Base-by-base conservation (phyloP, 345 rosid genomes). In the Gossypium bickii region DNA sequence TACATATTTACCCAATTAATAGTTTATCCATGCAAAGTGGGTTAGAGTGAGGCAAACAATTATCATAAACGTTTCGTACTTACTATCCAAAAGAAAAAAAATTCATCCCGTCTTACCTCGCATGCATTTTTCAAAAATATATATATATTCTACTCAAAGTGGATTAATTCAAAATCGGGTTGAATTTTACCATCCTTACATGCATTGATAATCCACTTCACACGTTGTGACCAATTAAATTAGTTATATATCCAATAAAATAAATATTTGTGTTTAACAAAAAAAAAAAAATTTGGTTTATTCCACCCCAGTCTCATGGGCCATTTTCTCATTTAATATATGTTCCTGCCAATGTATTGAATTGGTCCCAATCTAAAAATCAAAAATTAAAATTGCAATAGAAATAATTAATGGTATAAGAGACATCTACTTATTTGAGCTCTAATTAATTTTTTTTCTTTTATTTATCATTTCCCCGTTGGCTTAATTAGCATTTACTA, bases 391-490 rank as follows among this genome's bases (percentile, higher is more conserved):
- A 67, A 13, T 67, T 67, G 12, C 57, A 24, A 24, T 68, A 24
- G 41, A 48, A 48, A 68, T 68, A 49, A 49, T 68, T 68, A 49
- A 68, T 68, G 27, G 41, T 15, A 17, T 62, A 25, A 27, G 71
- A 67, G 57, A 48, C 57, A 49, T 68, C 72, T 49, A 68, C 72
- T 68, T 63, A 38, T 63, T 63, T 38, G 67, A 63, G 67, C 48
- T 63, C 38, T 63, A 38, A 63, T 34, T 63, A 38, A 27, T 29
- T 15, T 29, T 9, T 55, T 2, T 12, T 22, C 10, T 67, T 48
- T 17, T 17, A 2, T 48, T 48, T 22, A 48, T 48, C 25, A 7
- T 48, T 24, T 24, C 15, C 4, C 38, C 20, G 22, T 1, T 67
- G 11, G 71, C 71, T 47, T 43, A 13, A 27, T 62, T 62, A 24